Evolutionary conservation across 2,329 filamentous ascomycete species (phyloP), one percentile per base, ranked within the genome.

Genomic region (Pseudogymnoascus sp.): DNA sequence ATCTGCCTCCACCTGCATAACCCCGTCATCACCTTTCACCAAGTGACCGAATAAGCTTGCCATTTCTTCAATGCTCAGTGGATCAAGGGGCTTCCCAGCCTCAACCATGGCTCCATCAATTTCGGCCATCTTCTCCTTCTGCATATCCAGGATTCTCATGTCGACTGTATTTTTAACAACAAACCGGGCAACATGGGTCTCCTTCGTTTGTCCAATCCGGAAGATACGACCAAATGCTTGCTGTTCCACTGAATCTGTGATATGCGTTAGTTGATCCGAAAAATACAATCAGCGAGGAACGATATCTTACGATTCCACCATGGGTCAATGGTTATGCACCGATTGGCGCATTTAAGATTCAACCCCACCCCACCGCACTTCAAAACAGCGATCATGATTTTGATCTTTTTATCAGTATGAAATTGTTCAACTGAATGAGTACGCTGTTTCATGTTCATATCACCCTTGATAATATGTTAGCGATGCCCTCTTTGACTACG

Each of bases 181-280:
- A 33, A 90, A 75, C 0, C 83, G 77, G 0, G 81, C 76, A 61
- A 88, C 78, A 9, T 81, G 73, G 0, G 85, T 84, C 33, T 81
- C 73, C 39, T 84, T 80, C 0, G 67, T 63, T 63, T 92, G 88
- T 0, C 86, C 86, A 2, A 85, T 82, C 4, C 88, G 78, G 65
- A 80, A 81, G 0, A 89, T 80, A 0, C 88, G 79, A 1, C 73
- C 73, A 37, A 78, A 78, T 0, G 81, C 84, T 65, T 90, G 87
- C n/a, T 82, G 73, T 64, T 90, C 84, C 2, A 70, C 67, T 3
- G 63, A 65, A 34, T 69, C 55, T 57, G 18, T 57, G 9, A 3
- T 6, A 9, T 10, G 55, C 5, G 18, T 57, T 21, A 38, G 34
- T 15, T 15, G 23, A 2, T 35, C 13, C 5, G 15, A 28, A 12